These are phyloP conservation scores for Hippophae tibetana DNA, from an alignment of 306 rosid species.

Conservation along the genomic window DNA sequence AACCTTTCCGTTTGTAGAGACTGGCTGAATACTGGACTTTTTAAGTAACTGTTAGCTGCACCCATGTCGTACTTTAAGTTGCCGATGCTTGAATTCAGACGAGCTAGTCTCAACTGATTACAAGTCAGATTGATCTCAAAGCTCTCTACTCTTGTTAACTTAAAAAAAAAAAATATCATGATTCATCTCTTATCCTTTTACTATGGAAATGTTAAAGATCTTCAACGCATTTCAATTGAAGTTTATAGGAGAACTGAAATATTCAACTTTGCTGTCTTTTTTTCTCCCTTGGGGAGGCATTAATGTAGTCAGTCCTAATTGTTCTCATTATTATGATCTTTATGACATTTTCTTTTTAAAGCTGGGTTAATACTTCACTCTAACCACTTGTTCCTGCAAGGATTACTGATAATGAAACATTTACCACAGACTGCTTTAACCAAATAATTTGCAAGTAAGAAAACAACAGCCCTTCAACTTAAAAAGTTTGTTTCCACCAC, in stretches of 20 bases:
- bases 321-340: no score
- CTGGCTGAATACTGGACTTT: constrained; percentile 87
- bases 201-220: no score
- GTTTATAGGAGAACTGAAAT: no score
- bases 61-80: constrained; percentile 10
- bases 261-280: no score
- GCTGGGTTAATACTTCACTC: constrained; percentile 19
- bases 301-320: no score
- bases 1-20: constrained; percentile 41
- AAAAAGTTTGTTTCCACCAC: background rate
- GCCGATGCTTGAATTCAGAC: constrained; percentile 19
- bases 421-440: background rate
- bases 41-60: constrained; percentile 43
- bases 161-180: no score
- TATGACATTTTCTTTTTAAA: no score
- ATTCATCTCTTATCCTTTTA: no score
- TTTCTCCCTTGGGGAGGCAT: no score
- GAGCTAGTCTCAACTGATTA: constrained; percentile 1
- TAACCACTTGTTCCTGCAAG: constrained; percentile 16
- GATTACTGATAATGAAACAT: constrained; percentile 31
- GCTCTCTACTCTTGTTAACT: no score
- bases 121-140: background rate
- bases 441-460: background rate
- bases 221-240: no score
- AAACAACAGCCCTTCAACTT: background rate